Base-by-base conservation (phyloP, 1,284 basidiomycete species). In the Leccinum ponderosum region DNA sequence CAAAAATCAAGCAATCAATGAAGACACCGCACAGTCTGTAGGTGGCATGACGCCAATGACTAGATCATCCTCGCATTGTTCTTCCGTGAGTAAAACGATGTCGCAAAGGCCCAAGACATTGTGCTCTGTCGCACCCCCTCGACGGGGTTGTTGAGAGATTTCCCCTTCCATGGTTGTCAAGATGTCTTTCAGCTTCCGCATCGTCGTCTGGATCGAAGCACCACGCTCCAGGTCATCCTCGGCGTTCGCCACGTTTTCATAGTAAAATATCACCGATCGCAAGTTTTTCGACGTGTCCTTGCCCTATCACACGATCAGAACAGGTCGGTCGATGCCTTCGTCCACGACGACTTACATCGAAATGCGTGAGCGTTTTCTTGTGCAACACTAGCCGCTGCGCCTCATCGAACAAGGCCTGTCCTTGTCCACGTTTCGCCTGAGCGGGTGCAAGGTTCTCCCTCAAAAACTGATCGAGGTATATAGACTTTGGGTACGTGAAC, bases 391-490 rank as follows among this genome's bases (percentile, higher is more conserved):
- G 69, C 50, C 75, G 74, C 54, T 79, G 75, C 14, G 86, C 78
- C 60, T 85, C 79, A n/a, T 75, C 76, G 25, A 76, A 64, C 57
- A 87, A 78, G 31, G 80, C 75, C n/a, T 74, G 73, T 67, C 83
- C 80, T 60, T 77, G 64, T 44, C 56, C 66, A 54, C 83, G 72
- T 66, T 84, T 86, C 58, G 77, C 71, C 35, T 81, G 78, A 5
- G 83, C 81, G 31, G 86, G 63, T 14, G 78, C 77, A 3, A 83
- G 65, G 57, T 89, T 90, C 56, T 81, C 79, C 56, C 78, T 77
- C 64, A 91, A 67, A 67, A 91, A 93, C 61, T 85, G 83, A 69
- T 93, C 90, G 55, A 93, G 76, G 68, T 84, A 91, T 48, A 93
- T 77, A 35, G 77, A 75, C 64, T 81, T 82, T 3, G 90, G 89